Evolutionary conservation across 192 early-diverging fungal genomes (phyloP), one percentile per base, ranked within the genome.

Genomic region (Neocallimastix lanati): DNA sequence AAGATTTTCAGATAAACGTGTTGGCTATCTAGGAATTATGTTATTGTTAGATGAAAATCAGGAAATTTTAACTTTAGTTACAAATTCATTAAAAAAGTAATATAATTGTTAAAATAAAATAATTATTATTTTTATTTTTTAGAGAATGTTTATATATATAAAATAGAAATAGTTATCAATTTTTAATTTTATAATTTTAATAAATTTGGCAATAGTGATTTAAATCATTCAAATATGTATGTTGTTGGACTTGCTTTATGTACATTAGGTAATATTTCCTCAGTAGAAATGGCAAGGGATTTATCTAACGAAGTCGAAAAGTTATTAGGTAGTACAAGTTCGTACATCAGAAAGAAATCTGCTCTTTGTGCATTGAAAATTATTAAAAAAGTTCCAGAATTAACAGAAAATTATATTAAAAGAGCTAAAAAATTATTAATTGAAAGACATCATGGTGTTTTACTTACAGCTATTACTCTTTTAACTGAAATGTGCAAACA

Each of bases 11-110:
- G 98, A 99, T 85, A 99, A 99, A 84, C 91, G 96, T 78, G 86
- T 99, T n/a, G 96, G 96, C 12, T 99, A 99, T 84, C 89, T 99
- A 33, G 98, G 98, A 29, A 98, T 95, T 79, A 96, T 96, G 93
- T 89, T 99, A 77, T 86, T 99, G 29, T 87, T 99, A 77, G 98
- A 99, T 85, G 98, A 99, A 84, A 97, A 98, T 83, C 96, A 96
- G 82, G 96, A 97, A 81, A 92, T 96, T 2, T 84, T 99, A 84
- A 99, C 98, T 25, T 87, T 99, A 77, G 92, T 99, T 29, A 99
- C 98, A 28, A 99, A 99, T 88, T 97, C 92, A 27, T 89, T 99
- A 37, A 97, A 99, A 84, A 99, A 96, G 94, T 96, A 90, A 33
- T 33, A 33, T 33, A 33, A 6, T 33, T n/a, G n/a, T n/a, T n/a